Evolutionary conservation across 768 basidiomycete genomes (phyloP), one percentile per base, ranked within the genome.

Genomic region (Mycena venus): DNA sequence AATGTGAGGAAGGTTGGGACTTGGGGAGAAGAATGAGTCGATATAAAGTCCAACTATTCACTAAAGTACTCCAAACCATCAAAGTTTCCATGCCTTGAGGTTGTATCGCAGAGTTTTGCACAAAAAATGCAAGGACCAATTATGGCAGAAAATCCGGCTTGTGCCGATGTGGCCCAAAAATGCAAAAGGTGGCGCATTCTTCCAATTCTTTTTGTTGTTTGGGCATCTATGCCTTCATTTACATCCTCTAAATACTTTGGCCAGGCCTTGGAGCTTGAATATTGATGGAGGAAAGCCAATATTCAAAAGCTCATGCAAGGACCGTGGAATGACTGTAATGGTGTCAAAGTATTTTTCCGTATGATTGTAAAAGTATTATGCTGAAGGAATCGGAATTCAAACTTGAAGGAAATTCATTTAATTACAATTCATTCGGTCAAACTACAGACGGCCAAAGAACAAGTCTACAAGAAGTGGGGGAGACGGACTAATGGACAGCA

Each of bases 111-210:
- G 53, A 55, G 27, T 55, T 55, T 55, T 55, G 53, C 53, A 55
- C 36, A 36, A 31, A 9, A 56, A 23, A 17, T 32, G 29, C n/a
- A n/a, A n/a, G n/a, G n/a, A n/a, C n/a, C n/a, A n/a, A n/a, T n/a
- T n/a, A n/a, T n/a, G n/a, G n/a, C n/a, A 27, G 55, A 56, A 56
- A 56, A 56, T 56, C 55, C 55, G 55, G 55, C 55, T 32, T 56
- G 55, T 29, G 55, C 55, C 55, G 55, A 56, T 56, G 55, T 56
- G 55, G 55, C 55, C 55, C 15, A 29, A 56, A 56, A 56, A 31
- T 29, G 31, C 55, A 56, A 29, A 56, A 56, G 3, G 55, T 32
- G 55, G 15, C 6, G 29, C 4, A 32, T 31, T 56, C 55, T 32
- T 32, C 15, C 31, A 32, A 56, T 56, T 56, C 31, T 56, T 56